These are phyloP conservation scores for Coprinopsis marcescibilis DNA, from an alignment of 768 basidiomycete genomes.

Conservation along the genomic window DNA sequence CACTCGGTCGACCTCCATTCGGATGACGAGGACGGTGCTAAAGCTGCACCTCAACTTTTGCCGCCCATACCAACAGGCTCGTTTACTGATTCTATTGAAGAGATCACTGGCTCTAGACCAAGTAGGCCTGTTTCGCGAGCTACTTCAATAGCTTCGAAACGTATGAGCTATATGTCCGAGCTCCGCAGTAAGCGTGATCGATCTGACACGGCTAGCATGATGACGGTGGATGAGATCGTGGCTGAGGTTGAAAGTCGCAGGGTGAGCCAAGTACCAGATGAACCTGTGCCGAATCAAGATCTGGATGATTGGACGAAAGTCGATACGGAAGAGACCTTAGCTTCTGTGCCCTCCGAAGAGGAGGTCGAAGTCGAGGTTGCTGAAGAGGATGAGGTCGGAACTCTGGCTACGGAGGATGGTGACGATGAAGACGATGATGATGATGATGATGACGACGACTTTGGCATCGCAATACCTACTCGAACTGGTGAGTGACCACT, in stretches of 20 bases:
- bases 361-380: conserved; percentile 28
- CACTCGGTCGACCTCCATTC: conserved; percentile 55
- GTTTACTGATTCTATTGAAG: conserved; percentile 72
- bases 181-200: conserved; percentile 75
- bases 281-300: conserved; percentile 34
- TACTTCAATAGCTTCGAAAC: conserved; percentile 49
- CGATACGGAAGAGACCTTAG: conserved; percentile 36
- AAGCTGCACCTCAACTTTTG: conserved; percentile 44
- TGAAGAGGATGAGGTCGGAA: conserved; percentile 36
- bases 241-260: conserved; percentile 82
- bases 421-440: conserved; percentile 37
- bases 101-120: conserved; percentile 40
- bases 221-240: conserved; percentile 98
- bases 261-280: conserved; percentile 42
- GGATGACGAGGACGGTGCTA: conserved; percentile 32
- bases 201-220: conserved; percentile 83
- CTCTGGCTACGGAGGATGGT: conserved; percentile 39
- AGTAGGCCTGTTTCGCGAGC: conserved; percentile 36
- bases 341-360: conserved; percentile 26
- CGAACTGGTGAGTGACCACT: conserved; percentile 18
- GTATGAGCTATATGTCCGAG: conserved; percentile 80
- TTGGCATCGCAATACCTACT: conserved; percentile 28
- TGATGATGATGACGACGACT: conserved; percentile 39
- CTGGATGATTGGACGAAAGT: conserved; percentile 75
- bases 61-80: conserved; percentile 80